phyloP scores from a whole-genome alignment of 2,329 filamentous ascomycete genomes.

The Chalaropsis thielavioides region DNA sequence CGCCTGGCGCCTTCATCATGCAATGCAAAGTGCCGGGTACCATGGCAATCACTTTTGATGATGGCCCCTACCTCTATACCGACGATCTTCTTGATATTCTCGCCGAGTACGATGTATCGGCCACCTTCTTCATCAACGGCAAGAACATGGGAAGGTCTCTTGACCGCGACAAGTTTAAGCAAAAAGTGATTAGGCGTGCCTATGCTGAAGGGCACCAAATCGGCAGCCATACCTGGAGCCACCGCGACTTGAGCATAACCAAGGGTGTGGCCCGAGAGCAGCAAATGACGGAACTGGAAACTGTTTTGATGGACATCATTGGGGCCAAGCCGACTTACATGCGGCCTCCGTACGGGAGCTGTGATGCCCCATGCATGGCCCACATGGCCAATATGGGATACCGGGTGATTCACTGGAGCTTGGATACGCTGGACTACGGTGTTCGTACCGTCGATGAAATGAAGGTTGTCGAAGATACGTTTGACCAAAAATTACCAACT shows the following conservation, averaged over 20 bases:
- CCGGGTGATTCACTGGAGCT: conserved; percentile 41
- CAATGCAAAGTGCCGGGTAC: conserved; percentile 25
- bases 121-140: conserved; percentile 28
- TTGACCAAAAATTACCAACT: conserved; percentile 19
- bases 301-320: conserved; percentile 30
- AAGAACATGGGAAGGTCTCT: conserved; percentile 25
- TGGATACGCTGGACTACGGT: conserved; percentile 48
- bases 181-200: conserved; percentile 30
- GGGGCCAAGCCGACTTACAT: conserved; percentile 32
- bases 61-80: conserved; percentile 33
- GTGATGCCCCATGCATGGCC: conserved; percentile 25
- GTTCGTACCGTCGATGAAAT: conserved; percentile 37
- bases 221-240: conserved; percentile 39
- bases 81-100: conserved; percentile 28
- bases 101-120: conserved; percentile 23
- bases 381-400: conserved; percentile 33
- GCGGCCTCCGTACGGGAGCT: conserved; percentile 33
- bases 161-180: conserved; percentile 6
- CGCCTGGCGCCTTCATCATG: conserved; percentile 16
- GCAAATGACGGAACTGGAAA: conserved; percentile 33
- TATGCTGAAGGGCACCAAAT: conserved; percentile 43
- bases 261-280: conserved; percentile 24
- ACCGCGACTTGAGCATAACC: conserved; percentile 29
- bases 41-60: conserved; percentile 35
- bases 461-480: conserved; percentile 30